phyloP scores from a whole-genome alignment of 2,329 filamentous ascomycete species.

The Claviceps paspali region DNA sequence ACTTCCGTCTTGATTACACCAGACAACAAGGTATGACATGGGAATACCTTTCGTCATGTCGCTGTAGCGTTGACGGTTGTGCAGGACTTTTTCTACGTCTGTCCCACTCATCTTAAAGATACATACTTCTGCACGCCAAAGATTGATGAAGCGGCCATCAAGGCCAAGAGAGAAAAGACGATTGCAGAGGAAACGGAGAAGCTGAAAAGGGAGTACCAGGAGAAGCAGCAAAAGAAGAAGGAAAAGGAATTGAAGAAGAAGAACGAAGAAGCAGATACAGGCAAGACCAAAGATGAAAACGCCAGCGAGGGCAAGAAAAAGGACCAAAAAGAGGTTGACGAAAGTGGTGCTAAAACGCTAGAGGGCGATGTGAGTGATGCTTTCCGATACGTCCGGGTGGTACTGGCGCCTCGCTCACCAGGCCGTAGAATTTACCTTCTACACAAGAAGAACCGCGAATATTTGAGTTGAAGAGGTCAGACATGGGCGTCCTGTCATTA shows the following conservation, averaged over 20 bases:
- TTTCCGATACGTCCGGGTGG: background rate
- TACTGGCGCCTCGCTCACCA: background rate
- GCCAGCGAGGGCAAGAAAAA: conserved; percentile 14
- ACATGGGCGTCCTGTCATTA: too few species aligned
- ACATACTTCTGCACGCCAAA: conserved; percentile 63
- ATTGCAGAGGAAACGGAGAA: conserved; percentile 48
- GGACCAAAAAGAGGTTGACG: conserved; percentile 12
- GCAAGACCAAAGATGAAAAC: conserved; percentile 16
- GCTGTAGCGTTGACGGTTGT: background rate
- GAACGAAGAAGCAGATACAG: conserved; percentile 23
- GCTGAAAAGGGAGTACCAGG: conserved; percentile 64
- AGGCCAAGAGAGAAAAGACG: conserved; percentile 46
- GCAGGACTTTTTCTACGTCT: conserved; percentile 82
- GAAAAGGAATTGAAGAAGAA: conserved; percentile 45
- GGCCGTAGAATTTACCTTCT: conserved; percentile 7
- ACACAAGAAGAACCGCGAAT: conserved; percentile 58
- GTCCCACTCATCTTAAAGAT: conserved; percentile 69
- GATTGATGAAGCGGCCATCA: conserved; percentile 50
- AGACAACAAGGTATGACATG: conserved; percentile 58
- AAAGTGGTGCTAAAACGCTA: background rate
- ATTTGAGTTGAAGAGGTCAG: conserved; percentile 71
- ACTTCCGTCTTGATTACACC: conserved; percentile 77
- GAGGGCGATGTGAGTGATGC: conserved; percentile 4
- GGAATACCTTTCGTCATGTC: too few species aligned
- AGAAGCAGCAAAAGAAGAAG: conserved; percentile 52